Conservation (phyloP, 129 eudicot genomes). For the Calendula officinalis region DNA sequence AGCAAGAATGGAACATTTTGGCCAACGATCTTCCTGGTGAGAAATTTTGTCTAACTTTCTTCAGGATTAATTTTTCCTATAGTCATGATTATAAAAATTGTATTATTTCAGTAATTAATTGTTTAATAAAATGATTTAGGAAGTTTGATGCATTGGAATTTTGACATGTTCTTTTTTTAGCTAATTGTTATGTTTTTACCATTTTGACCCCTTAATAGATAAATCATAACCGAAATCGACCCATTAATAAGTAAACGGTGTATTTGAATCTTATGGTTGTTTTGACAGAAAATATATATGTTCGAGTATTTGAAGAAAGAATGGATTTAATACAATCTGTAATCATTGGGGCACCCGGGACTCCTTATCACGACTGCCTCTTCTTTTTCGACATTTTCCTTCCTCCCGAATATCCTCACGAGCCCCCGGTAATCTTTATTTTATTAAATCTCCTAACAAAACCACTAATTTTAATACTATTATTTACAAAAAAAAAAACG, state of each 20-base stretch:
- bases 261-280: neutral
- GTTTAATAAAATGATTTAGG: neutral
- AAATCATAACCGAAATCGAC: neutral
- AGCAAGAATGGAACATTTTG: conserved; percentile 87
- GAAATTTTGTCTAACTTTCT: conserved; percentile 1
- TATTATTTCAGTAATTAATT: neutral
- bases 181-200: too few relatives aligned
- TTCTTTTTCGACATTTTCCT: conserved; percentile 86
- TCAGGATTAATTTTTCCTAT: neutral
- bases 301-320: conserved; percentile 85
- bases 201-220: too few relatives aligned
- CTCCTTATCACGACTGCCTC: conserved; percentile 85
- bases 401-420: conserved; percentile 78
- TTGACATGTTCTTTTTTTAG: too few relatives aligned
- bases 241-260: too few relatives aligned
- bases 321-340: conserved; percentile 86
- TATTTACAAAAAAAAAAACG: neutral
- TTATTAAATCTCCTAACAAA: neutral
- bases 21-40: conserved; percentile 89
- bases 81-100: neutral
- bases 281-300: conserved; percentile 70
- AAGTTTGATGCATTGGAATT: neutral
- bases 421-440: conserved; percentile 74
- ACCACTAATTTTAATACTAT: neutral
- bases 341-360: conserved; percentile 74